Conservation (phyloP, 345 rosid genomes). For the Pistacia atlantica region DNA sequence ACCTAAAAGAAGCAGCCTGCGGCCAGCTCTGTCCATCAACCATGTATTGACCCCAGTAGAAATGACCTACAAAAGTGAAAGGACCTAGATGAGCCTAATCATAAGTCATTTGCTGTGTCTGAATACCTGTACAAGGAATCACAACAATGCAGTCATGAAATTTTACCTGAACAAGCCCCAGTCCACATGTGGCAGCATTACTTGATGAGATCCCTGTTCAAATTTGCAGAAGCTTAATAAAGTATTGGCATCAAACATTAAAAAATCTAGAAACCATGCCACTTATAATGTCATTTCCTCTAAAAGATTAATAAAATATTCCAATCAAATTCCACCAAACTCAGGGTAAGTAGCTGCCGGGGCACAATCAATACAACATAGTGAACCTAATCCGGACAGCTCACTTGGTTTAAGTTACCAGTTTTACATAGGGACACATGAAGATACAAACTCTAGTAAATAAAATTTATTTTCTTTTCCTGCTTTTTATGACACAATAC, state of each 20-base stretch:
- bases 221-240: constrained; percentile 8
- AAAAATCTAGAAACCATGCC: neutral
- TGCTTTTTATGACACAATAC: neutral
- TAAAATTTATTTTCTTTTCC: neutral
- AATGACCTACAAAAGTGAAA: constrained; percentile 52
- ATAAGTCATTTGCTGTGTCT: constrained; percentile 2
- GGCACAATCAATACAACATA: neutral
- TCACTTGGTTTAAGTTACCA: neutral
- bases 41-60: constrained; percentile 87
- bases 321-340: neutral
- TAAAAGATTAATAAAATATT: neutral
- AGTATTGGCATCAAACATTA: neutral
- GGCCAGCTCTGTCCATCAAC: constrained; percentile 87
- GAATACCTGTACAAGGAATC: neutral
- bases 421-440: neutral
- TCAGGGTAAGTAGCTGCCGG: neutral
- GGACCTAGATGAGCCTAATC: constrained; percentile 7
- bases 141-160: neutral
- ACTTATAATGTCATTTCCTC: neutral
- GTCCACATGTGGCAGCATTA: constrained; percentile 69
- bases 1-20: constrained; percentile 91
- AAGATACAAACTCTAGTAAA: neutral
- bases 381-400: neutral
- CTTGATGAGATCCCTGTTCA: constrained; percentile 70
- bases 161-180: constrained; percentile 85